Conservation (phyloP, 768 basidiomycete genomes). For the Boletus patriciae region DNA sequence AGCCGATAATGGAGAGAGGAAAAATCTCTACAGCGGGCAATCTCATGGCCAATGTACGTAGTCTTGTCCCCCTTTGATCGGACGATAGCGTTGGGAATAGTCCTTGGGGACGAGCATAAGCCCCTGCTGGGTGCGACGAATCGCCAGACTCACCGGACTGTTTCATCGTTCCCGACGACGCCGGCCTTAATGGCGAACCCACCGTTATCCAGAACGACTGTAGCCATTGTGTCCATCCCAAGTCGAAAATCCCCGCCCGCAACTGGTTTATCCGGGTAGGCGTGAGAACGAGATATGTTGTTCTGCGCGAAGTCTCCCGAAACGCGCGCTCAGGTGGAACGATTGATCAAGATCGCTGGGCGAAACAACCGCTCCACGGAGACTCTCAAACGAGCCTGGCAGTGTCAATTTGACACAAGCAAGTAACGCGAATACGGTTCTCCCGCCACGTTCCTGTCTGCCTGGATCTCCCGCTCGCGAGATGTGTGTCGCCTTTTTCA, state of each 20-base stretch:
- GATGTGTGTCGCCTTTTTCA: conserved; percentile 83
- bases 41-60: conserved; percentile 85
- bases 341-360: not conserved
- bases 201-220: conserved; percentile 86
- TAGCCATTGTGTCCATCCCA: conserved; percentile 23
- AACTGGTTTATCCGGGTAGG: not conserved
- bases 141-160: conserved; percentile 24
- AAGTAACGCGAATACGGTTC: not conserved
- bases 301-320: not conserved
- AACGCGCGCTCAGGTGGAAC: not conserved
- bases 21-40: conserved; percentile 73
- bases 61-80: conserved; percentile 81
- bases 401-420: not conserved
- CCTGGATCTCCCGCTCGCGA: conserved; percentile 6
- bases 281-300: conserved; percentile 2
- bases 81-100: conserved; percentile 79
- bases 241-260: not conserved
- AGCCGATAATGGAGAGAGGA: conserved; percentile 79
- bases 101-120: conserved; percentile 39
- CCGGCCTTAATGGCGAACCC: conserved; percentile 81
- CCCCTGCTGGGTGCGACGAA: not conserved
- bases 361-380: conserved; percentile 3
- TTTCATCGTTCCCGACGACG: conserved; percentile 37
- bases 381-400: conserved; percentile 2
- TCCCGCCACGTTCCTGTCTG: not conserved